Conservation (phyloP, 805 yeast genomes). For the Candida insectorum region DNA sequence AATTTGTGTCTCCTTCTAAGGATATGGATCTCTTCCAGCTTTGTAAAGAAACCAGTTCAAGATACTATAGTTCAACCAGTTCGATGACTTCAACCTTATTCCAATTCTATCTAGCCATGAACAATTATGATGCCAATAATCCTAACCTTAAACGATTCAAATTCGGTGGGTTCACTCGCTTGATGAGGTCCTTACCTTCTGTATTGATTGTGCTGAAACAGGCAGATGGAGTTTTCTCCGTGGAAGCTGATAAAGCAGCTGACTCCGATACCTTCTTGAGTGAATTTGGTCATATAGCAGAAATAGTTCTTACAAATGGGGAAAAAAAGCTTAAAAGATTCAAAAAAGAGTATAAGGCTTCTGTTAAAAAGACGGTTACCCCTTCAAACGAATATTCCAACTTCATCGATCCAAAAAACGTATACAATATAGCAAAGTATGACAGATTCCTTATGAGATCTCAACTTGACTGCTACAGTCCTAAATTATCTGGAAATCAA, state of each 20-base stretch:
- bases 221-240: conserved; percentile 45
- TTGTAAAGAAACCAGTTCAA: conserved; percentile 35
- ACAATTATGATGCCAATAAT: conserved; percentile 29
- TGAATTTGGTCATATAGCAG: conserved; percentile 75
- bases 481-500: conserved; percentile 81
- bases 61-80: conserved; percentile 77
- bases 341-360: conserved; percentile 16
- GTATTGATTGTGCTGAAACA: conserved; percentile 46
- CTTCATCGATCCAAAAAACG: conserved; percentile 22
- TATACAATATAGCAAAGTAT: conserved; percentile 69
- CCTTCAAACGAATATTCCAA: too few relatives aligned
- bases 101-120: conserved; percentile 70
- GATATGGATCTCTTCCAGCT: conserved; percentile 52
- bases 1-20: conserved; percentile 44
- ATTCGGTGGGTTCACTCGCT: conserved; percentile 40
- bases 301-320: conserved; percentile 65
- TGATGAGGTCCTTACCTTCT: conserved; percentile 45
- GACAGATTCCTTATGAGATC: conserved; percentile 80
- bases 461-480: conserved; percentile 81
- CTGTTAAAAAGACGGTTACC: conserved; percentile 13
- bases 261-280: conserved; percentile 69
- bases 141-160: conserved; percentile 20
- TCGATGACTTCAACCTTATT: conserved; percentile 76
- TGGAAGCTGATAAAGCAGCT: conserved; percentile 67
- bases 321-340: conserved; percentile 46